Evolutionary conservation across 1,139 yeast genomes (phyloP), one percentile per base, ranked within the genome.

Genomic region (Hyphopichia burtonii): DNA sequence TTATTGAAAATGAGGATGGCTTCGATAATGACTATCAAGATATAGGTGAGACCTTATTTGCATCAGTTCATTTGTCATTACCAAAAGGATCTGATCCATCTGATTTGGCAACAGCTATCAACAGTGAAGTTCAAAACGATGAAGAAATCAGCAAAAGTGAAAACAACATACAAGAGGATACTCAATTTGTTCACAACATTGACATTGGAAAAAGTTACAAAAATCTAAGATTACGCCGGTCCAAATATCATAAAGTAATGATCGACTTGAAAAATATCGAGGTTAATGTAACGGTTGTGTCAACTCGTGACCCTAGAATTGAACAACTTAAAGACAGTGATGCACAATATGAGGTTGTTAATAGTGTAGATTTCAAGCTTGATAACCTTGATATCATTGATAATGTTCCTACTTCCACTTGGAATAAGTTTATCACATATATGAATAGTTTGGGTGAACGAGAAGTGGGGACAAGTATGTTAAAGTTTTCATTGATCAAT

Each of bases 351-450:
- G 84, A 78, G 41, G 46, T 76, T 4, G 59, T 84, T 20, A 83
- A 76, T 53, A 65, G 74, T 3, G 61, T 75, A 10, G 72, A 66
- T n/a, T 38, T 68, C 3, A 52, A 59, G 30, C 64, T 86, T 7
- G 72, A 72, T n/a, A 79, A 80, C 37, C 61, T 86, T 39, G 82
- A 79, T 44, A 68, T 89, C 2, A 67, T 78, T 44, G 99, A 93
- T 59, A 86, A 89, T 56, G 81, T 91, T 2, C 83, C 91, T 0
- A 79, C 91, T 0, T 91, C 98, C 0, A 85, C 96, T 0, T 93
- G 98, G 97, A 87, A 89, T 54, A 87, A 86, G 62, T 82, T 91
- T 57, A 66, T 85, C 27, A 81, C 94, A 0, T 79, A 83, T 51
- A 76, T 86, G 78, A 76, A 80, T 45, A 80, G 77, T 36, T 71